These are phyloP conservation scores for Mytilinidion resinicola DNA, from an alignment of 495 filamentous ascomycete species.

Conservation along the genomic window DNA sequence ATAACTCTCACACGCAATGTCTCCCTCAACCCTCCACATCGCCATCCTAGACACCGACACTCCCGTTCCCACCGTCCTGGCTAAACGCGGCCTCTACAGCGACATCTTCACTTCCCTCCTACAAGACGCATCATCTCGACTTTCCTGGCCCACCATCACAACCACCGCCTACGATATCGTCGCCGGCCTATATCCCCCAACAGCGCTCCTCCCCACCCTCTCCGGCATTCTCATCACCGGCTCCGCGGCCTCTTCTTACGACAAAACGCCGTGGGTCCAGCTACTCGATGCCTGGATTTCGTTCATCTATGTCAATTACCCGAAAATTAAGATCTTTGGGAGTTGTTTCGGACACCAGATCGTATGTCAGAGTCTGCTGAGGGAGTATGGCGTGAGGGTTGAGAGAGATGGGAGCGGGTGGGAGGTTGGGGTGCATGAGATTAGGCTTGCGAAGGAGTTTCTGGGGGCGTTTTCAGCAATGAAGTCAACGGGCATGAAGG, in stretches of 20 bases:
- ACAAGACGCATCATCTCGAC: neutral
- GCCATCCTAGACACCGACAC: constrained; percentile 21
- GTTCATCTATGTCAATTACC: constrained; percentile 5
- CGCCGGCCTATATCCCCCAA: constrained; percentile 5
- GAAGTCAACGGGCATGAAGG: too few relatives aligned
- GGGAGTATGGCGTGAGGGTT: constrained; percentile 8
- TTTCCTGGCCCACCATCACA: constrained; percentile 1
- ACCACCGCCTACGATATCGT: constrained; percentile 11
- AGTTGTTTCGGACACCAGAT: constrained; percentile 22
- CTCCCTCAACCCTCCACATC: constrained; percentile 6
- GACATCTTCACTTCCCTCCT: constrained; percentile 15
- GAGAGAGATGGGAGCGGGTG: constrained; percentile 21
- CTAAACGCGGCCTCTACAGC: constrained; percentile 8
- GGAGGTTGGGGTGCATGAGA: constrained; percentile 16
- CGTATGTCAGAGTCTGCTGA: constrained; percentile 11
- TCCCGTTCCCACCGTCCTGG: constrained; percentile 11
- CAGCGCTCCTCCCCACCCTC: neutral
- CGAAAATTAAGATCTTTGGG: constrained; percentile 17
- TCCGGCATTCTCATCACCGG: constrained; percentile 19
- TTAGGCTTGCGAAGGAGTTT: constrained; percentile 5
- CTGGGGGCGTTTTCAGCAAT: neutral
- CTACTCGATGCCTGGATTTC: constrained; percentile 7
- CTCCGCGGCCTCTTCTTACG: constrained; percentile 15
- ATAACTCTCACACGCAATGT: neutral
- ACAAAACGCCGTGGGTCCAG: constrained; percentile 11